A percentile compares a stretch with the other conserved stretches of the same genome.
Conservation (phyloP, 768 basidiomycete genomes). For the Leccinum broughii region DNA sequence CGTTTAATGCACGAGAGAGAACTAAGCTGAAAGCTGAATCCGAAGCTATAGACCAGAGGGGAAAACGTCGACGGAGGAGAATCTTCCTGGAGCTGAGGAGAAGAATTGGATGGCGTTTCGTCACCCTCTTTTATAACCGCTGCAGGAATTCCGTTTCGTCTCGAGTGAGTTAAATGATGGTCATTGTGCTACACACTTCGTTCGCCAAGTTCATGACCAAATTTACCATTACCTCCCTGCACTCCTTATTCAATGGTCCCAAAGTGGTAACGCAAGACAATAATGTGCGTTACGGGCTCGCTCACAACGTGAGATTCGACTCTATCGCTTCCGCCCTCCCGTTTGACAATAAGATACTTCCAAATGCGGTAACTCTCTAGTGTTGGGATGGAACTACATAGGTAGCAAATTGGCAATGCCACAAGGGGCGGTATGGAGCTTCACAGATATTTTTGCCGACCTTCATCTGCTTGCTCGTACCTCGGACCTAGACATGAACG, state of each 20-base stretch:
- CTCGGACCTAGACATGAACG: background rate
- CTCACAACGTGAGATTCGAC: conserved; percentile 11
- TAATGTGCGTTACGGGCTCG: conserved; percentile 4
- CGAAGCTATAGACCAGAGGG: background rate
- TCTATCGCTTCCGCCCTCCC: background rate
- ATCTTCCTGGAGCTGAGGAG: conserved; percentile 10
- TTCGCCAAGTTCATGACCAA: background rate
- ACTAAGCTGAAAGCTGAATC: background rate
- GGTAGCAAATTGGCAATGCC: background rate
- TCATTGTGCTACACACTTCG: background rate
- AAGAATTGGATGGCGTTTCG: background rate
- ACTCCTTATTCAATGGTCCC: background rate
- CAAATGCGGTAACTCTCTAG: conserved; percentile 24
- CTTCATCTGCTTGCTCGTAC: background rate
- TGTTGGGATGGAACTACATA: conserved; percentile 2
- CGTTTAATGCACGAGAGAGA: background rate
- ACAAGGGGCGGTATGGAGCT: background rate
- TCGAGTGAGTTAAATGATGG: background rate
- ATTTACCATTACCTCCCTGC: background rate
- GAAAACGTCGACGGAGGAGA: background rate
- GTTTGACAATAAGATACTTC: conserved; percentile 21
- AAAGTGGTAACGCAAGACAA: conserved; percentile 21
- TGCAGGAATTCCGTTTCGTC: background rate
- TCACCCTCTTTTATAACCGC: conserved; percentile 19
- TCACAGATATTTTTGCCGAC: background rate